Base-by-base conservation (phyloP, 2,329 filamentous ascomycete genomes). In the Fusarium dimerum region DNA sequence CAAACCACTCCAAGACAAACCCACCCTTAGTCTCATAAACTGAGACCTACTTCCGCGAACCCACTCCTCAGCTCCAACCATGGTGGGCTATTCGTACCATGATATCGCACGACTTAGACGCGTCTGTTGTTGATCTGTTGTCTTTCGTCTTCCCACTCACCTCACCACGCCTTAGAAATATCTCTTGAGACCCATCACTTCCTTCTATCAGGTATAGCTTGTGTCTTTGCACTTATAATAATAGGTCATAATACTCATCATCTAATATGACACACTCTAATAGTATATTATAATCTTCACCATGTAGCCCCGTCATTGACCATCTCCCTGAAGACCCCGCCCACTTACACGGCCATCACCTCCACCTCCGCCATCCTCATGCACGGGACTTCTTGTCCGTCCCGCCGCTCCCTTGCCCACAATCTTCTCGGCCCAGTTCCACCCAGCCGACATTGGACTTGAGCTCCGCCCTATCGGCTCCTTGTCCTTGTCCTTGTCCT, bases 351-450 rank as follows among this genome's bases (percentile, higher is more conserved):
- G 4, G 20, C 7, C 11, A 36, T 36, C 32, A 36, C 43, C 50
- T 20, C 57, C 51, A 63, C 44, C 43, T 50, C 40, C 51, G 50
- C 32, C 45, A 18, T 48, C 45, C 18, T 55, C 60, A 42, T 52
- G 55, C 48, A 51, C 56, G 50, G 62, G 68, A 50, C 66, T 72
- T 62, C 66, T 68, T 3, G 61, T 56, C 41, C 66, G 65, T n/a
- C 48, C 52, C 43, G 51, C 47, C 3, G 56, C 59, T 32, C 71
- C 68, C 61, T 73, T 78, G 16, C 78, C 78, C 13, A 77, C 78
- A 68, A 82, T 81, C 66, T 78, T 79, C 68, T 82, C 78, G 6
- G 78, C 76, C 79, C 78, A 82, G 60, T 76, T 80, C 78, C 78
- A 82, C 12, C 65, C 64, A 11, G 62, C 59, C 38, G 54, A 48